Conservation (phyloP, 176 grass and related monocot genomes). For the Eremochloa ophiuroides region DNA sequence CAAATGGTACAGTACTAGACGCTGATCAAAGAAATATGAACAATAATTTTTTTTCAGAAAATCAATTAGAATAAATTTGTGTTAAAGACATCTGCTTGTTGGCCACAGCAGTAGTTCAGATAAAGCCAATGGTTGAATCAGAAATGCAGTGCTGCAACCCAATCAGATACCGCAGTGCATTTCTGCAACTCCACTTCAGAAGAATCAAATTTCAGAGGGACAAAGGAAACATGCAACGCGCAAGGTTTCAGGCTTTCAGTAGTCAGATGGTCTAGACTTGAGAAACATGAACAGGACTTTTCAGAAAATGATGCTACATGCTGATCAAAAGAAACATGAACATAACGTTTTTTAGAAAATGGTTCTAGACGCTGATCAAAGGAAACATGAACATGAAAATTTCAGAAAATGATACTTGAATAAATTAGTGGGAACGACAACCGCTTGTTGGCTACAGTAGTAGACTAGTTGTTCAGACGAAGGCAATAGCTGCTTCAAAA, state of each 20-base stretch:
- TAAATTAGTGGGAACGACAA: too few species aligned
- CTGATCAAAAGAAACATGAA: not conserved
- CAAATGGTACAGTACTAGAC: not conserved
- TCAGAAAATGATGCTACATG: not conserved
- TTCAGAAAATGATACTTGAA: too few species aligned
- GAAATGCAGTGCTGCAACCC: not conserved
- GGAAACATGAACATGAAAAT: too few species aligned
- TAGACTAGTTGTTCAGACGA: not conserved
- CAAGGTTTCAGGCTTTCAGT: not conserved
- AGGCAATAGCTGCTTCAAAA: not conserved
- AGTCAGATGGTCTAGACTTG: not conserved
- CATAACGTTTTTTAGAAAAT: not conserved
- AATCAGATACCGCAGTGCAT: too few species aligned
- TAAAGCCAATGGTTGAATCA: not conserved
- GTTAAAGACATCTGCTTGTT: too few species aligned
- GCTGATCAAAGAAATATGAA: not conserved
- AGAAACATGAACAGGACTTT: not conserved
- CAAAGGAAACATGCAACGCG: too few species aligned
- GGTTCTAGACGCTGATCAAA: too few species aligned
- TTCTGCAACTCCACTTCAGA: not conserved
- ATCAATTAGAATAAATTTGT: too few species aligned
- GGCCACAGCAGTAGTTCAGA: not conserved
- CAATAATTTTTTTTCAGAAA: not conserved
- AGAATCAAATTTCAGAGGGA: not conserved
- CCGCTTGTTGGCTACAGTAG: too few species aligned